A percentile compares a stretch with the other conserved stretches of the same genome.
phyloP scores from a whole-genome alignment of 257 asterid species.

The Fraxinus quadrangulata region DNA sequence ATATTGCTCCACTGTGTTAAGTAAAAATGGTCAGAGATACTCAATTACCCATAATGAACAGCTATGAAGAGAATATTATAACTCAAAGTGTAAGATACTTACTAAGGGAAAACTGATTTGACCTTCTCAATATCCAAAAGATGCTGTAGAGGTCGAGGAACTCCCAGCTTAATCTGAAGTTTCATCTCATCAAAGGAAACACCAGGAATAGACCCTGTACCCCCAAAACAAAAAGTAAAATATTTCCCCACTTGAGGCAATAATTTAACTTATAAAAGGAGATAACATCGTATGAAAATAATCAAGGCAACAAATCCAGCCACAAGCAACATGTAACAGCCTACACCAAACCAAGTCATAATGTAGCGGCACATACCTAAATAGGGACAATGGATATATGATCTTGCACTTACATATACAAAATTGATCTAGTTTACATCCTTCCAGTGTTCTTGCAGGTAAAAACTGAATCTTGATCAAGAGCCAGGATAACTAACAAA shows the following conservation, averaged over 20 bases:
- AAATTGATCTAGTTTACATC: background rate
- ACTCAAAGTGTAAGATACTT: slow-evolving; percentile 38
- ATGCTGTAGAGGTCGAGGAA: slow-evolving; percentile 74
- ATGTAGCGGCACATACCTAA: background rate
- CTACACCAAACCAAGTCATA: background rate
- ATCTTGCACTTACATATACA: background rate
- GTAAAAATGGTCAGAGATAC: slow-evolving; percentile 14
- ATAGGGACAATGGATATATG: background rate
- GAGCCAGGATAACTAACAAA: background rate
- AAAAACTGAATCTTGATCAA: background rate
- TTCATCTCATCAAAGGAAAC: slow-evolving; percentile 91
- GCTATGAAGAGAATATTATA: slow-evolving; percentile 1
- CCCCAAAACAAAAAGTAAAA: slow-evolving; percentile 14
- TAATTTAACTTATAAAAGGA: background rate
- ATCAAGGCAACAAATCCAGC: background rate
- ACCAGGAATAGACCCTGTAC: slow-evolving; percentile 83
- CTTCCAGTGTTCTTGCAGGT: background rate
- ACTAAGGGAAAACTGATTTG: slow-evolving; percentile 96
- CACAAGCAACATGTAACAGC: background rate
- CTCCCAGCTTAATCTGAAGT: slow-evolving; percentile 88
- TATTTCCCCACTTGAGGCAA: slow-evolving; percentile 7
- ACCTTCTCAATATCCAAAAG: slow-evolving; percentile 75
- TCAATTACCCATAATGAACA: background rate
- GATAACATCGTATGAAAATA: background rate
- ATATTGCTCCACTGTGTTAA: slow-evolving; percentile 66